These are phyloP conservation scores for Mortierella sp. DNA, from an alignment of 371 early-diverging fungal genomes.

Conservation along the genomic window DNA sequence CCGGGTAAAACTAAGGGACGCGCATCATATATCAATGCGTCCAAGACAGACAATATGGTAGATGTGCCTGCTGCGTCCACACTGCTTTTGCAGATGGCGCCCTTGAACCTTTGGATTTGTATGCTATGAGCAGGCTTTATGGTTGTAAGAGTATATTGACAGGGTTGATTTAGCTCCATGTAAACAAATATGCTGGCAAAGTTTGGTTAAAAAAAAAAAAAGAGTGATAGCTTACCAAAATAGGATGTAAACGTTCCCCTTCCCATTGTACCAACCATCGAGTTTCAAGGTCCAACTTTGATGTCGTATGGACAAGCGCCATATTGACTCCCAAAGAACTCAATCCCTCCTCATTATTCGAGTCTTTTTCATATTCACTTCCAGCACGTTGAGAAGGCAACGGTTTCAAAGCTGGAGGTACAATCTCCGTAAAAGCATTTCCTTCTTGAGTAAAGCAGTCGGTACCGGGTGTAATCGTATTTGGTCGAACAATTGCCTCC, in stretches of 20 bases:
- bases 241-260: constrained; percentile 34
- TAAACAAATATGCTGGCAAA: neutral
- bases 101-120: constrained; percentile 24
- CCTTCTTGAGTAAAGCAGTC: constrained; percentile 19
- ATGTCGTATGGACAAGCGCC: constrained; percentile 43
- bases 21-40: constrained; percentile 33
- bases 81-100: constrained; percentile 23
- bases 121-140: constrained; percentile 28
- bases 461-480: constrained; percentile 9
- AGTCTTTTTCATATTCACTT: constrained; percentile 5
- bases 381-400: constrained; percentile 1
- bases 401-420: constrained; percentile 24
- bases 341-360: constrained; percentile 5
- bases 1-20: constrained; percentile 31
- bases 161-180: neutral
- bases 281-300: constrained; percentile 44
- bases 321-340: constrained; percentile 30
- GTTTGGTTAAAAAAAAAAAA: neutral
- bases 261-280: constrained; percentile 55
- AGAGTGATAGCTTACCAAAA: constrained; percentile 13
- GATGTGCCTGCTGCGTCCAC: constrained; percentile 10
- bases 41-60: constrained; percentile 25
- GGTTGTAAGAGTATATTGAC: neutral
- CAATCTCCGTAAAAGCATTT: constrained; percentile 28
- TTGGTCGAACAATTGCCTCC: constrained; percentile 29